These are phyloP conservation scores for Cubamyces lactineus DNA, from an alignment of 768 basidiomycete genomes.

Conservation along the genomic window DNA sequence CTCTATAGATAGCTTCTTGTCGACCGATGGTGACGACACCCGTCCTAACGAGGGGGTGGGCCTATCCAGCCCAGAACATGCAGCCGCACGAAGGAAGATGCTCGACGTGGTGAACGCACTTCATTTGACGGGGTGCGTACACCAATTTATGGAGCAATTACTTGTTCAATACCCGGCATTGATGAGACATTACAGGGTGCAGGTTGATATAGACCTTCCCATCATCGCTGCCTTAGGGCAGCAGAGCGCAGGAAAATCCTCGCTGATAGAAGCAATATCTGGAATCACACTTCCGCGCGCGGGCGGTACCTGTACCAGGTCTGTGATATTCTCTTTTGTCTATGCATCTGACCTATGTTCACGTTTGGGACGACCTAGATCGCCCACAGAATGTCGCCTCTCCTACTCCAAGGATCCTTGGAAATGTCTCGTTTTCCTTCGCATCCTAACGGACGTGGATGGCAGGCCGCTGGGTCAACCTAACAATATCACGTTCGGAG, in stretches of 20 bases:
- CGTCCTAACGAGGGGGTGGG: slow-evolving; percentile 44
- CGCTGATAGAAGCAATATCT: slow-evolving; percentile 76
- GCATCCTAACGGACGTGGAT: slow-evolving; percentile 34
- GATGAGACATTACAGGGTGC: slow-evolving; percentile 48
- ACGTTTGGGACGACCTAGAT: slow-evolving; percentile 27
- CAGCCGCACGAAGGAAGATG: slow-evolving; percentile 49
- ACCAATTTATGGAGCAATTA: too few relatives aligned
- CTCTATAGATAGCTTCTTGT: not conserved
- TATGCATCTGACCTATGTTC: not conserved
- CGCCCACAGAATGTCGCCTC: slow-evolving; percentile 43
- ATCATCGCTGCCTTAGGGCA: slow-evolving; percentile 74
- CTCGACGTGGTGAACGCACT: slow-evolving; percentile 63
- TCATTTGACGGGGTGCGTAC: slow-evolving; percentile 59
- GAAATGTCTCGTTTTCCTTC: slow-evolving; percentile 39
- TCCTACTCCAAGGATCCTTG: slow-evolving; percentile 34
- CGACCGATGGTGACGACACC: not conserved
- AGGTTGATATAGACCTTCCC: slow-evolving; percentile 72
- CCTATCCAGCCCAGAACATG: slow-evolving; percentile 50
- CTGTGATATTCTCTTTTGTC: not conserved
- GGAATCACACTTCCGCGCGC: slow-evolving; percentile 72
- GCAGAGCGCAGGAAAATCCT: slow-evolving; percentile 78
- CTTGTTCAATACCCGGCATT: not conserved
- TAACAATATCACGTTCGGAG: slow-evolving; percentile 32
- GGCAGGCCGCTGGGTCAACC: slow-evolving; percentile 40
- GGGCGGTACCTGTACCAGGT: slow-evolving; percentile 80